Conservation (phyloP, 176 grass and related monocot genomes). For the Aegilops sharonensis region DNA sequence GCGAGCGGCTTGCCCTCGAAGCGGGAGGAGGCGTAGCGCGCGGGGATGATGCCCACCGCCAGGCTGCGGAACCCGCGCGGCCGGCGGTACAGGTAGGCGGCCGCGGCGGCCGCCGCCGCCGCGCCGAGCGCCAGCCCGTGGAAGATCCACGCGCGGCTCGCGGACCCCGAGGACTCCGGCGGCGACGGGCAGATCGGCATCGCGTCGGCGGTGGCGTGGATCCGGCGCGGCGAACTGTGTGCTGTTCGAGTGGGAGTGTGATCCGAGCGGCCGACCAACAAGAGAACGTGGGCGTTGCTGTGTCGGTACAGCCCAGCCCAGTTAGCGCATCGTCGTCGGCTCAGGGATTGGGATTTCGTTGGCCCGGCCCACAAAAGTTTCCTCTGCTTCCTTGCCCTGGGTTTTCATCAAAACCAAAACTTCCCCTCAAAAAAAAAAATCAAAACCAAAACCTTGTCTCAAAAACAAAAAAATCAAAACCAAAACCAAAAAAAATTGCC, state of each 20-base stretch:
- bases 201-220: constrained; percentile 11
- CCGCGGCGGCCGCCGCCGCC: constrained; percentile 34
- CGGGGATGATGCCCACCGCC: constrained; percentile 83
- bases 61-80: constrained; percentile 57
- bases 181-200: constrained; percentile 68
- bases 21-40: constrained; percentile 84
- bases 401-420: not conserved
- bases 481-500: too few relatives aligned
- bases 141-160: constrained; percentile 39
- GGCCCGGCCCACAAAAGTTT: not conserved
- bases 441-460: too few relatives aligned
- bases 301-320: not conserved
- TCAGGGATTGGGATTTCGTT: not conserved
- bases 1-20: constrained; percentile 89
- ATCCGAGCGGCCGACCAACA: not conserved
- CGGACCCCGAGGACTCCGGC: constrained; percentile 40
- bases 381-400: not conserved
- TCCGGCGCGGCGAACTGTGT: not conserved
- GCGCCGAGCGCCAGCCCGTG: constrained; percentile 53
- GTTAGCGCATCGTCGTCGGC: not conserved
- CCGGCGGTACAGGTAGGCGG: constrained; percentile 39
- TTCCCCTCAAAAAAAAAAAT: too few relatives aligned
- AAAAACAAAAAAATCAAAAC: too few relatives aligned
- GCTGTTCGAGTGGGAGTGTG: not conserved
- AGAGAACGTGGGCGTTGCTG: not conserved